A percentile compares a stretch with the other conserved stretches of the same genome.
Evolutionary conservation across 495 filamentous ascomycete genomes (phyloP).

Genomic region (Lepidopterella palustris): DNA sequence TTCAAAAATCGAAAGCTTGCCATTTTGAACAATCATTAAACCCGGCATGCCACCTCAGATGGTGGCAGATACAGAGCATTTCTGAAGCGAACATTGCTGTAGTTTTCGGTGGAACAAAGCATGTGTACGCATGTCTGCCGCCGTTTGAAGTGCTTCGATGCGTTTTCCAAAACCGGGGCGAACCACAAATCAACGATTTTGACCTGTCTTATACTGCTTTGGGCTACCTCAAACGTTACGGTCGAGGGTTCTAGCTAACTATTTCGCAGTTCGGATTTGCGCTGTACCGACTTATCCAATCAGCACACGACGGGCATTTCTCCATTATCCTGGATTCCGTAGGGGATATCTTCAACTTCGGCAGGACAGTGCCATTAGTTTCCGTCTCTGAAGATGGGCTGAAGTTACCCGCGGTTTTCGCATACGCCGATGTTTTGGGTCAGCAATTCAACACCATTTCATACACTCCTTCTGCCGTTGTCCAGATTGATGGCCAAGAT

Average conservation of each 20-base stretch:
- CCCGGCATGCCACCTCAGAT: background rate
- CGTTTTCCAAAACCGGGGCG: background rate
- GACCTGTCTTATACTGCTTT: background rate
- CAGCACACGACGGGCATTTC: slow-evolving; percentile 36
- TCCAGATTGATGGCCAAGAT: slow-evolving; percentile 32
- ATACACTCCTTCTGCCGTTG: slow-evolving; percentile 31
- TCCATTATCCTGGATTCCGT: slow-evolving; percentile 30
- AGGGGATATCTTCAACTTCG: slow-evolving; percentile 29
- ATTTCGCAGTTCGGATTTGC: slow-evolving; percentile 24
- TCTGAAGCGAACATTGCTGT: background rate
- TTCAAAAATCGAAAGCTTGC: background rate
- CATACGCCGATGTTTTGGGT: slow-evolving; percentile 30
- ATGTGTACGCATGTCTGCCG: background rate
- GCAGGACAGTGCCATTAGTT: slow-evolving; percentile 28
- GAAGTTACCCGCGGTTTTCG: slow-evolving; percentile 29
- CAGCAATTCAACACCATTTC: slow-evolving; percentile 30
- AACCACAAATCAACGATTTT: background rate
- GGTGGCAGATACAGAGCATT: background rate
- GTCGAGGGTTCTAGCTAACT: background rate
- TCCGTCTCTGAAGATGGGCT: slow-evolving; percentile 33
- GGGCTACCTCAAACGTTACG: background rate
- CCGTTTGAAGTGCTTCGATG: background rate
- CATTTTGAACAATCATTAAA: background rate
- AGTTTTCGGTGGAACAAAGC: background rate
- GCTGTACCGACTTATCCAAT: slow-evolving; percentile 31